A percentile compares a stretch with the other conserved stretches of the same genome.
These are phyloP conservation scores for Spergularia bocconei DNA, from an alignment of 148 eudicot species.

Conservation along the genomic window DNA sequence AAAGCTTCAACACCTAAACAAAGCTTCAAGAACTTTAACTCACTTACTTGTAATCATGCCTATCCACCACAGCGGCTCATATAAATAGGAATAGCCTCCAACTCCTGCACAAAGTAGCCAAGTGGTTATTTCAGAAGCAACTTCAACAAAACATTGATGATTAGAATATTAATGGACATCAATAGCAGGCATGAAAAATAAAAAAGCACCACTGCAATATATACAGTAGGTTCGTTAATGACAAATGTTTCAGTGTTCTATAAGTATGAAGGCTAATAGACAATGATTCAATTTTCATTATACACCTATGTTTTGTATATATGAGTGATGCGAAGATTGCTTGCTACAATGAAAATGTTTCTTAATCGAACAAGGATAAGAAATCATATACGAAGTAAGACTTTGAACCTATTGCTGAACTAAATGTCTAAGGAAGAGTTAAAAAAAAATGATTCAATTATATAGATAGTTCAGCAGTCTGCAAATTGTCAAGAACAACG, in stretches of 20 bases:
- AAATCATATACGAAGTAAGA: too few species aligned
- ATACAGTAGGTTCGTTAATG: background rate
- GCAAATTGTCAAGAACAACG: background rate
- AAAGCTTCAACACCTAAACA: background rate
- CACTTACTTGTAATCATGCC: constrained; percentile 92
- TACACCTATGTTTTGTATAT: background rate
- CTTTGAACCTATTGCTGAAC: too few species aligned
- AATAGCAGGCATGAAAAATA: background rate
- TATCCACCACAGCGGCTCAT: constrained; percentile 91
- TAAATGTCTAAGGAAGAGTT: background rate
- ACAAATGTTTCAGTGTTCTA: background rate
- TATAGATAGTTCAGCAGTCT: background rate
- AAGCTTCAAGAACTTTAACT: background rate
- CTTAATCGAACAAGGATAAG: background rate
- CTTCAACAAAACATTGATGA: background rate
- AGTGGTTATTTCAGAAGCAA: constrained; percentile 6
- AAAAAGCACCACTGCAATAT: background rate
- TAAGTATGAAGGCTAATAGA: background rate
- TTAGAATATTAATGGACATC: background rate
- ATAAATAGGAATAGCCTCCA: constrained; percentile 84
- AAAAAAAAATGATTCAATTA: background rate
- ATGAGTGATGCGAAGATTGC: background rate
- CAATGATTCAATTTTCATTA: background rate
- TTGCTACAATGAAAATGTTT: background rate
- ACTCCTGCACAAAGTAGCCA: constrained; percentile 45